phyloP scores from a whole-genome alignment of 139 green algal species.

The Micractinium sp. region DNA sequence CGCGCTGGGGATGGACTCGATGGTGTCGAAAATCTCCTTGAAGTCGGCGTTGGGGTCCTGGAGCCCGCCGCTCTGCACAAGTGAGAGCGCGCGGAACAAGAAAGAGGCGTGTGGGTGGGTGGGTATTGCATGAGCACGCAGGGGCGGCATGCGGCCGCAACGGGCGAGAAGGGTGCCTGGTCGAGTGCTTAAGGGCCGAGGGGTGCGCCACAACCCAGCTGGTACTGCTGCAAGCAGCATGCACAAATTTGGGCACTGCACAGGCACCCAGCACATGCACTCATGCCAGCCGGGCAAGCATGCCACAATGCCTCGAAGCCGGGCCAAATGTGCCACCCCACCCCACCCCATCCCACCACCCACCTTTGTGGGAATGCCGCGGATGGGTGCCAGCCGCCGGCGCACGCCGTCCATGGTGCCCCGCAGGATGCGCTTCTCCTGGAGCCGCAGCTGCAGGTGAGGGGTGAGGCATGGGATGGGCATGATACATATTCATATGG shows the following conservation, averaged over 20 bases:
- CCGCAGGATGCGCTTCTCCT: conserved; percentile 80
- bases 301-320: too few relatives aligned
- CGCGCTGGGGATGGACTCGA: conserved; percentile 80
- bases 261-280: not conserved
- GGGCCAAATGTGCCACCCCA: too few relatives aligned
- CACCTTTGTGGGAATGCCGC: conserved; percentile 95
- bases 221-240: not conserved
- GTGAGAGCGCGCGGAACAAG: not conserved
- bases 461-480: not conserved
- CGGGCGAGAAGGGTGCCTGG: too few relatives aligned
- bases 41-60: conserved; percentile 93
- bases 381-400: conserved; percentile 89
- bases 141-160: too few relatives aligned
- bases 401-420: conserved; percentile 82
- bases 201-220: not conserved
- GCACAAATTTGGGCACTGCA: not conserved
- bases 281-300: too few relatives aligned
- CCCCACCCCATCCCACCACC: too few relatives aligned
- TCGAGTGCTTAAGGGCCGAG: too few relatives aligned
- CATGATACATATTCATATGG: too few relatives aligned
- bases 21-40: conserved; percentile 89
- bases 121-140: too few relatives aligned
- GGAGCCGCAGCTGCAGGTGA: conserved; percentile 55
- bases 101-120: not conserved
- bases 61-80: conserved; percentile 54